Conservation (phyloP, 2,329 filamentous ascomycete species). For the Ascochyta lentis region DNA sequence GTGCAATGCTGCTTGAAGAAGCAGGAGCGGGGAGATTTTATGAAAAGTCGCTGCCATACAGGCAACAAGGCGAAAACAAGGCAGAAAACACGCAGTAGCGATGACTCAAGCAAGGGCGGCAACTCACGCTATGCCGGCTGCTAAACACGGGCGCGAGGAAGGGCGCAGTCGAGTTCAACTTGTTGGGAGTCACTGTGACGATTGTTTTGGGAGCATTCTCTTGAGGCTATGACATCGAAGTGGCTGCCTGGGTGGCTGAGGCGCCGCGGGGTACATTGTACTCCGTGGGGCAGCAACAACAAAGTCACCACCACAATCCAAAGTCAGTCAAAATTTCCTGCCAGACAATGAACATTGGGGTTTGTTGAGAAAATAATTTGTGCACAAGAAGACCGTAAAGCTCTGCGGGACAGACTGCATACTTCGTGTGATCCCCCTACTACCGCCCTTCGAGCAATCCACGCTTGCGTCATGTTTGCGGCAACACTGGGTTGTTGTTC, state of each 20-base stretch:
- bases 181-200: conserved; percentile 15
- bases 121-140: conserved; percentile 15
- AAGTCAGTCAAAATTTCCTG: not conserved
- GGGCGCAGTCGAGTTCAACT: conserved; percentile 13
- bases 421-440: too few relatives aligned
- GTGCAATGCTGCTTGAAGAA: not conserved
- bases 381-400: too few relatives aligned
- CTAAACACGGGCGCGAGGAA: conserved; percentile 8
- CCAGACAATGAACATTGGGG: not conserved
- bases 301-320: not conserved
- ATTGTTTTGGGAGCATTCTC: conserved; percentile 12
- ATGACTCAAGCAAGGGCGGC: conserved; percentile 28
- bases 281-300: conserved; percentile 1
- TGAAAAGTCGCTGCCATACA: conserved; percentile 27
- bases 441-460: too few relatives aligned
- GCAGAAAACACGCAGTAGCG: conserved; percentile 6
- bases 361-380: not conserved
- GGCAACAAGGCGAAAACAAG: conserved; percentile 18
- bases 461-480: not conserved
- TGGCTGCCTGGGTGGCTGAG: conserved; percentile 12
- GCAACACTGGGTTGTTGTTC: not conserved
- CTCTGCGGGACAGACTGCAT: too few relatives aligned
- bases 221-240: conserved; percentile 19
- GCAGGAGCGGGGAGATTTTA: conserved; percentile 22
- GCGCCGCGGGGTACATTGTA: conserved; percentile 7